Conservation (phyloP, 2,329 filamentous ascomycete genomes). For the Nemania abortiva region DNA sequence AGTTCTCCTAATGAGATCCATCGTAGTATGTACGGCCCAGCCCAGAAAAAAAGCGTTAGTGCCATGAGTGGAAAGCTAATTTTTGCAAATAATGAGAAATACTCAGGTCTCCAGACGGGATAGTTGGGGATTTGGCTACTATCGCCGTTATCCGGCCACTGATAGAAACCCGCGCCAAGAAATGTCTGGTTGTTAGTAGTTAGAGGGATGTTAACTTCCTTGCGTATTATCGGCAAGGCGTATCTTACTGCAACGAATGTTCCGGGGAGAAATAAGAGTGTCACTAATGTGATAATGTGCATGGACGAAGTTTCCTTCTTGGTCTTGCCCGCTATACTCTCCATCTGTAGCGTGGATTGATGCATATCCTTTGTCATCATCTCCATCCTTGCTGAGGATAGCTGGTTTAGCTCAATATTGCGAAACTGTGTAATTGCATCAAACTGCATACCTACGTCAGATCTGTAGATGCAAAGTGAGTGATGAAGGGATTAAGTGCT, state of each 20-base stretch:
- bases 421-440: conserved; percentile 17
- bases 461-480: background rate
- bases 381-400: conserved; percentile 11
- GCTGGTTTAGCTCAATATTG: conserved; percentile 22
- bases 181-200: conserved; percentile 29
- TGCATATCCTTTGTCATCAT: conserved; percentile 21
- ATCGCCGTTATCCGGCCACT: conserved; percentile 16
- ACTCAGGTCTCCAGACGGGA: conserved; percentile 12
- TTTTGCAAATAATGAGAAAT: conserved; percentile 14
- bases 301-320: conserved; percentile 25
- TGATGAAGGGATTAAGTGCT: background rate
- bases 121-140: background rate
- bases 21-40: background rate
- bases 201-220: conserved; percentile 13
- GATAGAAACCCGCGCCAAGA: conserved; percentile 31
- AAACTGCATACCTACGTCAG: conserved; percentile 16
- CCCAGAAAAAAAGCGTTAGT: conserved; percentile 11
- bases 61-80: conserved; percentile 16
- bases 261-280: conserved; percentile 23
- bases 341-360: conserved; percentile 22
- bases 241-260: conserved; percentile 34
- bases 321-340: conserved; percentile 15
- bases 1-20: no score
- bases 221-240: conserved; percentile 1
- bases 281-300: conserved; percentile 28